These are phyloP conservation scores for Ormosia emarginata DNA, from an alignment of 306 rosid species.

Conservation along the genomic window DNA sequence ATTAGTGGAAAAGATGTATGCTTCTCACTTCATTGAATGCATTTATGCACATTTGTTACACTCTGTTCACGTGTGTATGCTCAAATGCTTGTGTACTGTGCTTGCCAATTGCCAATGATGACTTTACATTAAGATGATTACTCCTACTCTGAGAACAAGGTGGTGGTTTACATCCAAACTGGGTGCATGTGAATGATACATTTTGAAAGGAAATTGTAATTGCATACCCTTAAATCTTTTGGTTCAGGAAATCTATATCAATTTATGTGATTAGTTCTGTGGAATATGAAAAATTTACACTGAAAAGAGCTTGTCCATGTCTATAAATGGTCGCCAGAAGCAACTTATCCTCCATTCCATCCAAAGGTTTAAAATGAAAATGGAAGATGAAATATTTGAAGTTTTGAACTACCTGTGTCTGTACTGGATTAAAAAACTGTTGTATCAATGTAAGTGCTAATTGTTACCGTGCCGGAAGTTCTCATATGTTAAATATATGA, in stretches of 20 bases:
- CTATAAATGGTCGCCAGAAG: slow-evolving; percentile 4
- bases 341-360: slow-evolving; percentile 6
- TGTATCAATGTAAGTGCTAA: background rate
- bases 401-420: background rate
- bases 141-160: background rate
- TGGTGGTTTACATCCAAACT: background rate
- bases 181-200: background rate
- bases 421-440: background rate
- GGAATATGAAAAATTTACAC: slow-evolving; percentile 9
- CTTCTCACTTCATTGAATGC: background rate
- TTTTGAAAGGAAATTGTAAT: background rate
- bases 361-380: background rate
- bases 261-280: background rate
- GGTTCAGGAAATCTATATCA: background rate
- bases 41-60: background rate
- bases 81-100: slow-evolving; percentile 7
- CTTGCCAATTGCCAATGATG: background rate
- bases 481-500: slow-evolving; percentile 4
- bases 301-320: background rate
- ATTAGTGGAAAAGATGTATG: background rate
- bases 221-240: slow-evolving; percentile 12
- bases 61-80: background rate
- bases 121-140: background rate
- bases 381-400: slow-evolving; percentile 6
- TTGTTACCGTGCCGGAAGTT: slow-evolving; percentile 21